Conservation (phyloP, 345 rosid genomes). For the Fremontodendron californicum region DNA sequence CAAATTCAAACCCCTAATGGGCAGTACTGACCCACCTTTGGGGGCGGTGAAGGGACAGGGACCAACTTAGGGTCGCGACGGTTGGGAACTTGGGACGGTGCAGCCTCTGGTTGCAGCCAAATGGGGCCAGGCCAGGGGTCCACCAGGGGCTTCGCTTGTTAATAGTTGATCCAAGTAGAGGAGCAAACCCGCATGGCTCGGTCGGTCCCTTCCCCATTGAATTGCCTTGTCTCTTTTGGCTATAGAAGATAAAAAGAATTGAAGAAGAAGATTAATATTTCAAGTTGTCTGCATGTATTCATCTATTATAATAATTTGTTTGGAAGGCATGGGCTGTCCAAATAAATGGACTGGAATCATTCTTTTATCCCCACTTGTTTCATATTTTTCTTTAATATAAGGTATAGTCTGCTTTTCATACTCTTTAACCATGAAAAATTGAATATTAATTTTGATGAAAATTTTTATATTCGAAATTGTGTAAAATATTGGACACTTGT, state of each 20-base stretch:
- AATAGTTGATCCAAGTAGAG: background rate
- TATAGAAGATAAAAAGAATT: background rate
- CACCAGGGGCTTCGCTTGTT: background rate
- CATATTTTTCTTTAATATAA: background rate
- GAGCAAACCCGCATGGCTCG: constrained; percentile 26
- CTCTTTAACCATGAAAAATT: background rate
- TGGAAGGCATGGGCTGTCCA: background rate
- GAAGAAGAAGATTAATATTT: background rate
- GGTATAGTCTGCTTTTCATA: background rate
- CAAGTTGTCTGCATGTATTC: background rate
- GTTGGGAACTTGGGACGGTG: constrained; percentile 23
- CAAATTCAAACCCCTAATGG: background rate
- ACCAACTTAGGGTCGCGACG: constrained; percentile 15
- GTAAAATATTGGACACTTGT: background rate
- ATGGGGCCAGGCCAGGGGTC: constrained; percentile 15
- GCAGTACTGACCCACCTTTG: background rate
- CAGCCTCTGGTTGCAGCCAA: constrained; percentile 17
- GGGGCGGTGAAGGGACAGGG: background rate
- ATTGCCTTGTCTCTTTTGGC: constrained; percentile 22
- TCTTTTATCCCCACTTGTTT: constrained; percentile 4
- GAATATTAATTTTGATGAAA: background rate
- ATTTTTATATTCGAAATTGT: too few species aligned
- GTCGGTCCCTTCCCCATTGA: constrained; percentile 21
- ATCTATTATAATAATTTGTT: too few species aligned
- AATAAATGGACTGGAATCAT: too few species aligned